Conservation (phyloP, 2,329 filamentous ascomycete species). For the Ceratocystis destructans region DNA sequence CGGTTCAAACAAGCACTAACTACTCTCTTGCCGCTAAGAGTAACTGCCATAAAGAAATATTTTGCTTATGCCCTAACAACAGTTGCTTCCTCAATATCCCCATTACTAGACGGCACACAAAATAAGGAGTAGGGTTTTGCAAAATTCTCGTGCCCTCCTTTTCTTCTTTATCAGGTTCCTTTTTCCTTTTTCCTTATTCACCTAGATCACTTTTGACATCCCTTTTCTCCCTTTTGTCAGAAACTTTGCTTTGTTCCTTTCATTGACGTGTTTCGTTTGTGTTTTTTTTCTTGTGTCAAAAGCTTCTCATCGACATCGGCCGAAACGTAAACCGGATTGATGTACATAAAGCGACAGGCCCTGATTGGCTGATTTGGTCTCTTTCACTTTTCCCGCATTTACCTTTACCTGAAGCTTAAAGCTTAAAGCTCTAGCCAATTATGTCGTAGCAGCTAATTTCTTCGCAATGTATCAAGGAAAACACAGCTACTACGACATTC, state of each 20-base stretch:
- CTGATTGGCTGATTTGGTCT: slow-evolving; percentile 13
- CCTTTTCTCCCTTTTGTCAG: not conserved
- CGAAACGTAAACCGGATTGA: slow-evolving; percentile 18
- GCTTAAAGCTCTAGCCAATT: not conserved
- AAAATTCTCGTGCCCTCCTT: not conserved
- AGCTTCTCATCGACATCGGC: slow-evolving; percentile 16
- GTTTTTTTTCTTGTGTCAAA: slow-evolving; percentile 12
- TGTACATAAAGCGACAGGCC: slow-evolving; percentile 14
- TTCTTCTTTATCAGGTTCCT: not conserved
- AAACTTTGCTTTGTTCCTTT: not conserved
- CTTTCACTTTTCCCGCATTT: not conserved
- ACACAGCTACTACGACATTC: not conserved
- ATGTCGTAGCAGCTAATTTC: not conserved
- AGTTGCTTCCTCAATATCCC: no score
- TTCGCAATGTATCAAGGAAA: not conserved
- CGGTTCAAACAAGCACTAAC: not conserved
- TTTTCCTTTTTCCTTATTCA: not conserved
- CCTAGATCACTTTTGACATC: not conserved
- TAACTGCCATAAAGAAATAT: no score
- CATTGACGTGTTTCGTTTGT: not conserved
- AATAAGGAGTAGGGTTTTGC: not conserved
- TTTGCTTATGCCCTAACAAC: no score
- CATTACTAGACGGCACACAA: not conserved
- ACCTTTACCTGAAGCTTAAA: not conserved
- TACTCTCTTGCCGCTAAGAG: no score